Percentiles rank a stretch among this genome's conserved stretches.
Evolutionary conservation across 1,284 basidiomycete genomes (phyloP).

Genomic region (Nidula niveotomentosa): DNA sequence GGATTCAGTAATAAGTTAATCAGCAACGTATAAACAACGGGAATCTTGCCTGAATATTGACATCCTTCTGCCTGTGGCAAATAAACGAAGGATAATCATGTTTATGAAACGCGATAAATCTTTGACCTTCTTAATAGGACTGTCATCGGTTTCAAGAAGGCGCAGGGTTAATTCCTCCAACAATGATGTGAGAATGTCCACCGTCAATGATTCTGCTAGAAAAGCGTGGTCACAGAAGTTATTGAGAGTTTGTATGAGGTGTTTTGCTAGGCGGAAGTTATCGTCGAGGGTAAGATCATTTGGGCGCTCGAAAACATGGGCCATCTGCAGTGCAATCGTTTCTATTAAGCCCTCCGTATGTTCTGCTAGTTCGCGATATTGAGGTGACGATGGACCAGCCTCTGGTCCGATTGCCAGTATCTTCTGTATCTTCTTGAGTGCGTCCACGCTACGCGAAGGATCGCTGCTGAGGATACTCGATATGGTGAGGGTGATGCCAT

Average conservation of each 20-base stretch:
- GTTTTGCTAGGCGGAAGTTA: conserved; percentile 91
- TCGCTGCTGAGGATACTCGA: conserved; percentile 87
- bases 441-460: conserved; percentile 85
- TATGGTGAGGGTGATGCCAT: conserved; percentile 75
- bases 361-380: conserved; percentile 78
- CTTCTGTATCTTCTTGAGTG: conserved; percentile 89
- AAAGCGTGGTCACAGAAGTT: conserved; percentile 87
- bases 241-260: conserved; percentile 92
- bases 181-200: conserved; percentile 76
- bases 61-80: conserved; percentile 90
- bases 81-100: conserved; percentile 94
- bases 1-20: conserved; percentile 11
- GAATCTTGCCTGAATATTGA: conserved; percentile 84
- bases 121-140: conserved; percentile 71
- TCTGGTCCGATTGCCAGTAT: conserved; percentile 76
- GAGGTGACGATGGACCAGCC: conserved; percentile 61
- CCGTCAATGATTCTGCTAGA: conserved; percentile 79
- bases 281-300: conserved; percentile 72
- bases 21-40: conserved; percentile 2
- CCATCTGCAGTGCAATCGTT: conserved; percentile 87
- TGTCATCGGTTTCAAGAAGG: conserved; percentile 90
- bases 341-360: conserved; percentile 87
- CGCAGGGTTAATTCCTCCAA: conserved; percentile 88
- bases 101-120: conserved; percentile 96
- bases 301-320: conserved; percentile 82